These are phyloP conservation scores for Colletotrichum tamarilloi DNA, from an alignment of 2,329 filamentous ascomycete genomes.

Conservation along the genomic window DNA sequence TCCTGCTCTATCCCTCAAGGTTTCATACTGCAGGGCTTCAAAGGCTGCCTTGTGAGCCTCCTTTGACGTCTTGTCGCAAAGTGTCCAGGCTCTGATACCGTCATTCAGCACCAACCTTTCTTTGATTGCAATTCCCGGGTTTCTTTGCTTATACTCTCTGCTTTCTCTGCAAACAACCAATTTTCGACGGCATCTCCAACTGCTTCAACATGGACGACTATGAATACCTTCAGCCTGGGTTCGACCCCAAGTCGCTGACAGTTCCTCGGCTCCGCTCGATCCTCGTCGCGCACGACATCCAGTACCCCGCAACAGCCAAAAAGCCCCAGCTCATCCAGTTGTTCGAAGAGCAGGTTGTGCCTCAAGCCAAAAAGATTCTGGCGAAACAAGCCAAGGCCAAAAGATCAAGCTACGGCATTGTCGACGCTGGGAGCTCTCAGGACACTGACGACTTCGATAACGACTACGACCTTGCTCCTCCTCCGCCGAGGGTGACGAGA, in stretches of 20 bases:
- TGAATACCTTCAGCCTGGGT: constrained; percentile 87
- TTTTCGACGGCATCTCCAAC: neutral
- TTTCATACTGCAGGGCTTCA: neutral
- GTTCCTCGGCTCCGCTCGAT: constrained; percentile 91
- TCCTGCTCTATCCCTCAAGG: neutral
- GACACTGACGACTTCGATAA: constrained; percentile 72
- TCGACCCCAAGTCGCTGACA: constrained; percentile 85
- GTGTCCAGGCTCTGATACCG: constrained; percentile 20
- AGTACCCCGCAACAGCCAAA: constrained; percentile 90
- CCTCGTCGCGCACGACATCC: constrained; percentile 86
- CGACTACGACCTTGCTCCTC: constrained; percentile 66
- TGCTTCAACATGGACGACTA: constrained; percentile 67
- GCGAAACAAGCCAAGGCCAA: constrained; percentile 81
- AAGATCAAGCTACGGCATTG: constrained; percentile 88
- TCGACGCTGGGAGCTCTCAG: constrained; percentile 74
- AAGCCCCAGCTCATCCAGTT: constrained; percentile 89
- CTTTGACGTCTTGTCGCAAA: constrained; percentile 26
- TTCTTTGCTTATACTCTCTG: neutral
- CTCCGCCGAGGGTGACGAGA: constrained; percentile 61
- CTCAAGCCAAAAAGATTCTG: constrained; percentile 82
- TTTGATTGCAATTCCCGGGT: constrained; percentile 6
- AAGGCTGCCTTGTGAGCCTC: constrained; percentile 8
- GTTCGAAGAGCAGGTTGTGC: constrained; percentile 81
- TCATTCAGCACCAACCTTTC: neutral
- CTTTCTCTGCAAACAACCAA: neutral